A percentile compares a stretch with the other conserved stretches of the same genome.
Evolutionary conservation across 2,329 filamentous ascomycete species (phyloP).

Genomic region (Colletotrichum tropicale): DNA sequence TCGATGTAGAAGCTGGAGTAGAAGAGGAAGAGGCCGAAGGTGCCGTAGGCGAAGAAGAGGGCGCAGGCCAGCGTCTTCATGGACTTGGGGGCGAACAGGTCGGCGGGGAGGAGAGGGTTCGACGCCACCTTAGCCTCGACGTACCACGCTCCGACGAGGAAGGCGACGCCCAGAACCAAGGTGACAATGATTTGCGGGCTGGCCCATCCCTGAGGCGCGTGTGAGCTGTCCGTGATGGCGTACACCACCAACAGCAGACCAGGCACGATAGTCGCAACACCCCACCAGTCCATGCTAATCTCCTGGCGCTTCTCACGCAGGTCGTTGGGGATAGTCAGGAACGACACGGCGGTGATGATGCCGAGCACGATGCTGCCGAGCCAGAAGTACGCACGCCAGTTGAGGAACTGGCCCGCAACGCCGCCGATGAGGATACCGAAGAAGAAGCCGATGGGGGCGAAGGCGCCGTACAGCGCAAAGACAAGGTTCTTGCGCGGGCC

Average conservation of each 20-base stretch:
- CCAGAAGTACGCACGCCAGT: conserved; percentile 75
- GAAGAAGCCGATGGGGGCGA: conserved; percentile 63
- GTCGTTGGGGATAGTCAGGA: conserved; percentile 42
- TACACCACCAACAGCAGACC: conserved; percentile 70
- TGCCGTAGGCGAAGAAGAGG: conserved; percentile 65
- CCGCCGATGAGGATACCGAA: conserved; percentile 72
- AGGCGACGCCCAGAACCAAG: conserved; percentile 59
- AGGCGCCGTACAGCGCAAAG: conserved; percentile 62
- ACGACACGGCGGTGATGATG: conserved; percentile 49
- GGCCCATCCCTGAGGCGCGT: conserved; percentile 65
- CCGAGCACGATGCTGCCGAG: conserved; percentile 55
- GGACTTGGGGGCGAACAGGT: conserved; percentile 65
- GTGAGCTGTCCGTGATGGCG: conserved; percentile 68
- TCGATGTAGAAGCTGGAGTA: conserved; percentile 71
- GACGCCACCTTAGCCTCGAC: conserved; percentile 66
- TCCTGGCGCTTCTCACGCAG: conserved; percentile 25
- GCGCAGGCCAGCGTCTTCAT: conserved; percentile 63
- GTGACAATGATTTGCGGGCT: conserved; percentile 69
- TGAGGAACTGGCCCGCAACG: conserved; percentile 61
- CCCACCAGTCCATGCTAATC: conserved; percentile 65
- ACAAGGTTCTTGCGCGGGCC: conserved; percentile 75
- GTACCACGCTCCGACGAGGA: conserved; percentile 60
- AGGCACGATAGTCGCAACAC: conserved; percentile 55
- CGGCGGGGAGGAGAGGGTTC: conserved; percentile 65
- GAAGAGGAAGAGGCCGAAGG: conserved; percentile 64